Conservation (phyloP, 2,329 filamentous ascomycete species). For the Elsinoe perseae region DNA sequence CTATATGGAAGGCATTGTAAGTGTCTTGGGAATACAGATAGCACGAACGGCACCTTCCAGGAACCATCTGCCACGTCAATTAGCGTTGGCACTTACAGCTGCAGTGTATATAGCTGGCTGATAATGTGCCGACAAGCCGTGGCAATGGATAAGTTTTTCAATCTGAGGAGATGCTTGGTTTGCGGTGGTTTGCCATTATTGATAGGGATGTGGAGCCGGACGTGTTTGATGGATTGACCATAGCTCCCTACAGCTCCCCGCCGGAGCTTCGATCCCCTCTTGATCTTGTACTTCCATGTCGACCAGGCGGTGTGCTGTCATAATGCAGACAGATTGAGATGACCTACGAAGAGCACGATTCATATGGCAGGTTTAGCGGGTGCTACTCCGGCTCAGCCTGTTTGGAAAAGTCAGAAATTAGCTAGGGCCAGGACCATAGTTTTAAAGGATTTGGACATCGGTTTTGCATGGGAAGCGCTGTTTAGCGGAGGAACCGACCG, state of each 20-base stretch:
- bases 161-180: neutral
- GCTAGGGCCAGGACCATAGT: conserved; percentile 1
- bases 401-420: neutral
- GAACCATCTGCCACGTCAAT: neutral
- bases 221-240: neutral
- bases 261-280: neutral
- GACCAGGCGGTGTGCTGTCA: neutral
- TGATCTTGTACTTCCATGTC: neutral
- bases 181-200: neutral
- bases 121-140: conserved; percentile 10
- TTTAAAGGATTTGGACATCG: too few species aligned
- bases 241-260: neutral
- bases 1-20: neutral
- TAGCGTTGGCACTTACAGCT: neutral
- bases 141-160: neutral
- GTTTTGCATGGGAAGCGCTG: neutral
- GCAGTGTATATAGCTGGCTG: neutral
- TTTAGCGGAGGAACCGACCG: conserved; percentile 8
- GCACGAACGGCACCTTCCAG: neutral
- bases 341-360: neutral
- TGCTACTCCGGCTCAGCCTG: neutral
- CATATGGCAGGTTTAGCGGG: neutral
- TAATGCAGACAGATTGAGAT: neutral
- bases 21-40: neutral
- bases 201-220: neutral